Base-by-base conservation (phyloP, 2,329 filamentous ascomycete species). In the Lizonia empirigonia region DNA sequence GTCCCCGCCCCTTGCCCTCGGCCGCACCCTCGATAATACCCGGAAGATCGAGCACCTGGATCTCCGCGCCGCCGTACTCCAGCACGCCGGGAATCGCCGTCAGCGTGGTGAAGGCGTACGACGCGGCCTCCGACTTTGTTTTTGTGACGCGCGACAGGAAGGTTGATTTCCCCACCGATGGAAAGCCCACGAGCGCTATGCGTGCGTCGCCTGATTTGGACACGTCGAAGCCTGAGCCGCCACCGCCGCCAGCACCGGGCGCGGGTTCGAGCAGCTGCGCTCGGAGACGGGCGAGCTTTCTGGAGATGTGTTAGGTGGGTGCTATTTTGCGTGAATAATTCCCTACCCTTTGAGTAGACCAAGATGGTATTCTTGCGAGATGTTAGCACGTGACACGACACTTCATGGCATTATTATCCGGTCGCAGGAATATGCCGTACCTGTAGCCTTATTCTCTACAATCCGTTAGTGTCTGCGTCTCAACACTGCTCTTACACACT, bases 61-160 rank as follows among this genome's bases (percentile, higher is more conserved):
- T 97, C 76, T 99, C 95, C 1, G 94, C 94, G 44, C 94, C 95
- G 10, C 92, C 94, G 76, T 99, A 99, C 78, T 97, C 93, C 46
- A 99, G 83, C 30, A 99, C 95, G 63, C 94, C 94, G 1, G 94
- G 94, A 62, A 99, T 99, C 27, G 94, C 95, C 8, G 94, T 99
- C 35, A 99, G 81, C 1, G 94, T 99, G 9, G 94, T 99, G 84
- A 99, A 99, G 49, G 93, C 87, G 72, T 99, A 99, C 0, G 94
- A 90, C 1, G 94, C 94, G 22, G 97, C 91, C 73, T 97, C 93
- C 41, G 91, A 96, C 69, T 91, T 91, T 30, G 95, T 99, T 78
- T 96, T 97, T 40, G 94, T 99, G 72, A 99, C 95, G 71, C 97
- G 97, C 39, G 92, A 97, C n/a, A 99, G 75, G 71, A 99, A 97